phyloP scores from a whole-genome alignment of 2,329 filamentous ascomycete genomes.

The Leptographium wingfieldii region DNA sequence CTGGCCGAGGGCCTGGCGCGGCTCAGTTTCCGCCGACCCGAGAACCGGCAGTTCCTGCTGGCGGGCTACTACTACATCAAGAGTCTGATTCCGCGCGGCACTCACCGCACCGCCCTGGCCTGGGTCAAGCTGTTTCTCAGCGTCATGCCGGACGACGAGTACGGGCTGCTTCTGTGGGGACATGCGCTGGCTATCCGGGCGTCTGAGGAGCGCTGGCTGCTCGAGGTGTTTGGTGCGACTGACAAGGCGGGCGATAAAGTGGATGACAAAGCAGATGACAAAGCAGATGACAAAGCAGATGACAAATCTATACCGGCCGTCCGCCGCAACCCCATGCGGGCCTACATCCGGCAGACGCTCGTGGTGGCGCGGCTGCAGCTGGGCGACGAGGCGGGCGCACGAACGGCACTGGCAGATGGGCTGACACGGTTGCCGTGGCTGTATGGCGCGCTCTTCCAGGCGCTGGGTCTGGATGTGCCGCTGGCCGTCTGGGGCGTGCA shows the following conservation, averaged over 20 bases:
- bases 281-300: constrained; percentile 18
- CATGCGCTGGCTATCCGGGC: constrained; percentile 78
- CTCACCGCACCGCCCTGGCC: constrained; percentile 83
- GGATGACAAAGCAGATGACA: too few relatives aligned
- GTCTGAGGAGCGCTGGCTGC: constrained; percentile 61
- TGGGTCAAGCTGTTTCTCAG: constrained; percentile 80
- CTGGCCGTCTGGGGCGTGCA: constrained; percentile 71
- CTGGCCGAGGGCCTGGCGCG: constrained; percentile 68
- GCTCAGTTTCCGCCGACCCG: constrained; percentile 66
- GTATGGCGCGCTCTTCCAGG: constrained; percentile 66
- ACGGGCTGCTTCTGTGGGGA: constrained; percentile 66
- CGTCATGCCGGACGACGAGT: constrained; percentile 67
- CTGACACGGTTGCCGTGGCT: constrained; percentile 75
- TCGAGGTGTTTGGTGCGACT: constrained; percentile 47
- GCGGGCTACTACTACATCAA: constrained; percentile 80
- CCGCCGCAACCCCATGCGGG: constrained; percentile 20
- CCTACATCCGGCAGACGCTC: constrained; percentile 64
- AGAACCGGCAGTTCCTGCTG: constrained; percentile 89
- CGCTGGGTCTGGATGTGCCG: constrained; percentile 66
- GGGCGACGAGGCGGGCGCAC: constrained; percentile 52
- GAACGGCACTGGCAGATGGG: constrained; percentile 50
- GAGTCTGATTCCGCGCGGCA: constrained; percentile 80
- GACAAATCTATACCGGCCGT: neutral
- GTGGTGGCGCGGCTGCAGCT: constrained; percentile 65
- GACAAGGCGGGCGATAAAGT: constrained; percentile 8